Evolutionary conservation across 1,284 basidiomycete species (phyloP).

Genomic region (Ceratobasidium papillatum): DNA sequence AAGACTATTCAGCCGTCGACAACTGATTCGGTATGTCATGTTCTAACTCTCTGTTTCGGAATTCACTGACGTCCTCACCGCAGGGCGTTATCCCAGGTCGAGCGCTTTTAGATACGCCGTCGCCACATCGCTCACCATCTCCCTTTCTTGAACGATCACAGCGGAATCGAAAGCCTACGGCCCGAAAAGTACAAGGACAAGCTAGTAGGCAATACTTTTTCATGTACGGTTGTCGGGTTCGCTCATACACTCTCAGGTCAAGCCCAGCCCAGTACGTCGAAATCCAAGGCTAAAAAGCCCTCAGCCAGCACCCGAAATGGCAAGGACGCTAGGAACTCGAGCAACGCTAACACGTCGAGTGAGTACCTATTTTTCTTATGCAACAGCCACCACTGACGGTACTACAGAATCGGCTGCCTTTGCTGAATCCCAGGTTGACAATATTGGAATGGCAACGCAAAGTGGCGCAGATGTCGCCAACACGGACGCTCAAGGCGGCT

Average conservation of each 20-base stretch:
- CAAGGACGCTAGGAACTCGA: background rate
- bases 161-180: background rate
- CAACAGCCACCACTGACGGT: background rate
- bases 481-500: background rate
- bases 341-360: constrained; percentile 1
- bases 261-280: background rate
- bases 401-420: background rate
- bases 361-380: background rate
- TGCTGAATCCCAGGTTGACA: background rate
- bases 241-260: background rate
- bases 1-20: background rate
- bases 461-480: background rate
- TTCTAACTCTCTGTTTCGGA: no score
- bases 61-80: background rate
- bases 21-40: background rate
- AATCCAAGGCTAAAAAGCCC: background rate
- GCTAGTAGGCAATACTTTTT: background rate
- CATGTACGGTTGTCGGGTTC: background rate
- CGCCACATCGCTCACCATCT: background rate
- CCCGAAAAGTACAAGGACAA: background rate
- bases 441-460: background rate
- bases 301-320: background rate
- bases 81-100: constrained; percentile 13
- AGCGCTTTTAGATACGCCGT: constrained; percentile 1
- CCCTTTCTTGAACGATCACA: background rate